phyloP scores from a whole-genome alignment of 2,329 filamentous ascomycete species.

The Coniosporium tulheliwenetii region DNA sequence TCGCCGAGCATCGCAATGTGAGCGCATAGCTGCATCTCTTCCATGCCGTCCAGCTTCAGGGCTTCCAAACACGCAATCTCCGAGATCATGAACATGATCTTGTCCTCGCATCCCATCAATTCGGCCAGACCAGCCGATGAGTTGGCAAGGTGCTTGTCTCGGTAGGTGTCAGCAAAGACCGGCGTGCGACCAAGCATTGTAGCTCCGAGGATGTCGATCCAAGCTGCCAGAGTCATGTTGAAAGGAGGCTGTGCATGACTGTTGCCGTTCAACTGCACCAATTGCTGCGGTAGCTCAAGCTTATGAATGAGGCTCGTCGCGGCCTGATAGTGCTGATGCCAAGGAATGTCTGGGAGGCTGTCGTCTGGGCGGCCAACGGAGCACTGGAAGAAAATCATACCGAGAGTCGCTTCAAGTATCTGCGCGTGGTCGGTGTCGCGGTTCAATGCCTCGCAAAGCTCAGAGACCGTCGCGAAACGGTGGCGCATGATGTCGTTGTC shows the following conservation, averaged over 20 bases:
- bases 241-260: conserved; percentile 57
- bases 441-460: conserved; percentile 68
- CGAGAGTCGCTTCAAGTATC: conserved; percentile 82
- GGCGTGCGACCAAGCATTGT: conserved; percentile 82
- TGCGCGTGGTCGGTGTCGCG: conserved; percentile 69
- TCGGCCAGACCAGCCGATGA: conserved; percentile 63
- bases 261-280: conserved; percentile 42
- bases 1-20: conserved; percentile 80
- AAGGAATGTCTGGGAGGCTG: conserved; percentile 76
- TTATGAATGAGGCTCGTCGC: conserved; percentile 73
- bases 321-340: conserved; percentile 94
- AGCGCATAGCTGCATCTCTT: conserved; percentile 72
- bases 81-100: conserved; percentile 94
- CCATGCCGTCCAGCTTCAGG: conserved; percentile 66
- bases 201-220: conserved; percentile 94
- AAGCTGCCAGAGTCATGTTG: conserved; percentile 86
- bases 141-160: conserved; percentile 66
- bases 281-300: conserved; percentile 58
- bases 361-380: conserved; percentile 78
- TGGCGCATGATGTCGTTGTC: conserved; percentile 88
- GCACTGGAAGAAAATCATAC: conserved; percentile 93
- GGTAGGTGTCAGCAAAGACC: conserved; percentile 85
- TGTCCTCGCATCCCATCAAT: conserved; percentile 95
- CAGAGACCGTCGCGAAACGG: conserved; percentile 72
- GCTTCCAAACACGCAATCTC: conserved; percentile 94